These are phyloP conservation scores for Thielaviopsis populi DNA, from an alignment of 2,329 filamentous ascomycete species.

Conservation along the genomic window DNA sequence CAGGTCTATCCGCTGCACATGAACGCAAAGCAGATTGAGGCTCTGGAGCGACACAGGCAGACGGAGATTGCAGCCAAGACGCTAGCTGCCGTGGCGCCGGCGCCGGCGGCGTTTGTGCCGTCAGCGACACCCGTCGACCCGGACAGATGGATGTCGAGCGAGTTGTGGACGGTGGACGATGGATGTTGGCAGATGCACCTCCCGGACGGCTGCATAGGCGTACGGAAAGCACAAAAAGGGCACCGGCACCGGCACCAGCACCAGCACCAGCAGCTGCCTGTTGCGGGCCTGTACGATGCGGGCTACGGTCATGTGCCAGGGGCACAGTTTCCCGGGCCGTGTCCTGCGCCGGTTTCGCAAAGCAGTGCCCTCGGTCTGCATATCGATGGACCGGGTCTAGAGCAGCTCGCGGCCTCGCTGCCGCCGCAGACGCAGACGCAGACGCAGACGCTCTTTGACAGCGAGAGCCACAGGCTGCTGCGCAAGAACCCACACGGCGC, in stretches of 20 bases:
- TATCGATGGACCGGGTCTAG: too few species aligned
- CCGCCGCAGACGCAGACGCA: background rate
- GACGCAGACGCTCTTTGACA: background rate
- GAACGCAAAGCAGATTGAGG: conserved; percentile 3
- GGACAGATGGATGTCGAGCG: background rate
- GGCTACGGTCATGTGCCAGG: too few species aligned
- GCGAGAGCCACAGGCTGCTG: background rate
- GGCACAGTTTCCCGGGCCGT: too few species aligned
- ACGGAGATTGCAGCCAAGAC: background rate
- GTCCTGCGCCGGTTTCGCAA: too few species aligned
- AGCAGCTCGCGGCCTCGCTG: too few species aligned
- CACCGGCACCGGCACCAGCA: too few species aligned
- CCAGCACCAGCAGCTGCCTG: too few species aligned
- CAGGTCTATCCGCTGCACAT: conserved; percentile 2
- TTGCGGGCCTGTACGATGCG: too few species aligned
- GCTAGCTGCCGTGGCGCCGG: background rate
- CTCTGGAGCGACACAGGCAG: background rate
- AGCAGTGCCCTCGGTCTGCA: too few species aligned
- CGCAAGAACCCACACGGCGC: background rate
- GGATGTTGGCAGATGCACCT: background rate
- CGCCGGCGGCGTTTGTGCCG: background rate
- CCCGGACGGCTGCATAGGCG: background rate
- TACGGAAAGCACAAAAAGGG: too few species aligned
- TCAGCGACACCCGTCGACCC: background rate
- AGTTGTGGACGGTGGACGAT: conserved; percentile 1